Base-by-base conservation (phyloP, 2,329 filamentous ascomycete genomes). In the Aureobasidium sp. region DNA sequence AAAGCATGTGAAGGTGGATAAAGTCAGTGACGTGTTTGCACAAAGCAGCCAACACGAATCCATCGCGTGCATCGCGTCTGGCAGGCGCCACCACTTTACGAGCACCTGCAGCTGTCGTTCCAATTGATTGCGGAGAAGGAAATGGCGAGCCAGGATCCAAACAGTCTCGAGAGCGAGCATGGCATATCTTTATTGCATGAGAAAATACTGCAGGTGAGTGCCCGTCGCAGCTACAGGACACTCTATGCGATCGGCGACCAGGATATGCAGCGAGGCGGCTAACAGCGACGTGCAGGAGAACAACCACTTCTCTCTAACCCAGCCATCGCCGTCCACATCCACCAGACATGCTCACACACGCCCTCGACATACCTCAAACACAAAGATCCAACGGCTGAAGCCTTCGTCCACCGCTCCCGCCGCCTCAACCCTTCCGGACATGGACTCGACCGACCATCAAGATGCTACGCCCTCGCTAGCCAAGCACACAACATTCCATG, bases 401-500 rank as follows among this genome's bases (percentile, higher is more conserved):
- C 44, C 54, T 8, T 49, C 54, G 12, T 58, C 50, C 8, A 63
- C 64, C 11, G 62, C 64, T 22, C 62, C 62, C n/a, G 60, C 62
- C n/a, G 62, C 56, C 12, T 42, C 62, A 17, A 17, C 47, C 15
- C 49, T 56, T n/a, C 19, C 53, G 15, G 54, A 19, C 27, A 48
- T 65, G 37, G 60, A 65, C 27, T 44, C 47, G 11, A 31, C 62
- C 2, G 54, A 56, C 15, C 42, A 27, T 27, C 58, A 60, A 14
- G n/a, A 57, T 35, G 40, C 49, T 35, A 24, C 62, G 29, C 59
- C 54, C 5, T 45, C 45, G 19, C 48, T 66, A 50, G 65, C 59
- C n/a, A 68, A 66, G 40, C 65, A 69, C 19, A 64, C 61, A 27
- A 75, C 74, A 37, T 78, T 78, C 64, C 60, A 67, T 27, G 74